These are phyloP conservation scores for Metschnikowia chrysomelidarum DNA, from an alignment of 805 yeast genomes.

Conservation along the genomic window DNA sequence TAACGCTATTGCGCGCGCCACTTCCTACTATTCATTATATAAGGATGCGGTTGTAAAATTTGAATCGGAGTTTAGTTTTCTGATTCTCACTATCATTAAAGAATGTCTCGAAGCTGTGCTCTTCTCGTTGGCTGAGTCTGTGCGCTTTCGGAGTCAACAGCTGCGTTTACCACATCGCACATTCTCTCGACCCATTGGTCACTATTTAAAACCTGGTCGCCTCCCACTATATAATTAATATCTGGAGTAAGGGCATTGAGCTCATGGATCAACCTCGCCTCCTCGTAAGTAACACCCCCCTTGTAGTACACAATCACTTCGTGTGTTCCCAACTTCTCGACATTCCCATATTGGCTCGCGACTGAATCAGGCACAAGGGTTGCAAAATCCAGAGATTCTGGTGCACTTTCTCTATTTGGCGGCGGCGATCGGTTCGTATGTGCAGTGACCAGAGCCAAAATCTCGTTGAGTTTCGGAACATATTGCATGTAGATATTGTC, in stretches of 20 bases:
- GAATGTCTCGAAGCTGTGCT: constrained; percentile 38
- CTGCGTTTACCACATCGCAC: constrained; percentile 29
- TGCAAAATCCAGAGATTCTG: constrained; percentile 19
- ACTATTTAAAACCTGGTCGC: constrained; percentile 44
- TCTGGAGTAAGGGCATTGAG: constrained; percentile 56
- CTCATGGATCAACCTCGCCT: constrained; percentile 77
- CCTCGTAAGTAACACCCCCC: constrained; percentile 94
- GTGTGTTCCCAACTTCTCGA: constrained; percentile 39
- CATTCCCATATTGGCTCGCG: constrained; percentile 25
- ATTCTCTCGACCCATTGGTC: constrained; percentile 31
- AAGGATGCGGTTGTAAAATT: too few species aligned
- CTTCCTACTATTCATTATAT: too few species aligned
- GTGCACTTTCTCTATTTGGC: constrained; percentile 8
- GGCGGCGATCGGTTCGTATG: constrained; percentile 10
- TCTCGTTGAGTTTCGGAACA: constrained; percentile 62
- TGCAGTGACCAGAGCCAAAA: constrained; percentile 23
- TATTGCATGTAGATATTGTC: constrained; percentile 91
- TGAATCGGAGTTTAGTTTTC: too few species aligned
- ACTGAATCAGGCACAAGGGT: constrained; percentile 42
- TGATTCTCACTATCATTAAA: constrained; percentile 11
- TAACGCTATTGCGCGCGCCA: too few species aligned
- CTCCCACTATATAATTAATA: constrained; percentile 76
- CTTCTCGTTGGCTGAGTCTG: constrained; percentile 35
- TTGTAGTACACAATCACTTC: constrained; percentile 71
- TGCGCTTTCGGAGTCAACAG: constrained; percentile 11